These are phyloP conservation scores for Curvularia verruculosa DNA, from an alignment of 2,329 filamentous ascomycete species.

Conservation along the genomic window DNA sequence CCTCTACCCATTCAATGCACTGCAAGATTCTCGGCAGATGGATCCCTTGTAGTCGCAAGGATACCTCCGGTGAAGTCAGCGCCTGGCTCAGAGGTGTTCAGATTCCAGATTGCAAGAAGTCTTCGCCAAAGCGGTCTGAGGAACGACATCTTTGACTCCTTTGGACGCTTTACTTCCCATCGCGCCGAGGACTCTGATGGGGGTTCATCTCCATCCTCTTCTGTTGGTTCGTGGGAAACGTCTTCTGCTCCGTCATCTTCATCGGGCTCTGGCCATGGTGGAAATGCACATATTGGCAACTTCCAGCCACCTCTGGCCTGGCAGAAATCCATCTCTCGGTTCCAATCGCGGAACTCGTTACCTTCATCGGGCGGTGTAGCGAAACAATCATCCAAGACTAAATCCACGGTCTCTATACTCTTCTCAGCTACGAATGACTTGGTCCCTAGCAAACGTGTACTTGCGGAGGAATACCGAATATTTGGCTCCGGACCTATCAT, in stretches of 20 bases:
- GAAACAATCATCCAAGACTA: conserved; percentile 52
- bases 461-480: conserved; percentile 81
- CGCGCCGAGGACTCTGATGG: conserved; percentile 29
- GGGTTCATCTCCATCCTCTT: conserved; percentile 37
- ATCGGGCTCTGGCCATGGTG: conserved; percentile 48
- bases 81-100: conserved; percentile 26
- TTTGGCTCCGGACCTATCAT: conserved; percentile 82
- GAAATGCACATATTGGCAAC: conserved; percentile 50
- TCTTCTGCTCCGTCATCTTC: conserved; percentile 49
- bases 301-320: conserved; percentile 59
- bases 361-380: conserved; percentile 41
- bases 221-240: conserved; percentile 43
- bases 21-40: conserved; percentile 63
- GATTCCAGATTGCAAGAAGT: conserved; percentile 37
- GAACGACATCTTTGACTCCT: conserved; percentile 67
- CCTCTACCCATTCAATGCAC: conserved; percentile 66
- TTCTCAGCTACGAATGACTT: conserved; percentile 65
- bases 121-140: conserved; percentile 32
- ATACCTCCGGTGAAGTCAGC: conserved; percentile 53
- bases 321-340: conserved; percentile 58
- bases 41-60: conserved; percentile 58
- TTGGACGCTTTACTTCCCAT: conserved; percentile 56
- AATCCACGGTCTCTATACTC: conserved; percentile 76
- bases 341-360: conserved; percentile 60
- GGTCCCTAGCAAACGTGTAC: conserved; percentile 76